A percentile compares a stretch with the other conserved stretches of the same genome.
phyloP scores from a whole-genome alignment of 139 green algal genomes.

The Auxenochlorella pyrenoidosa region DNA sequence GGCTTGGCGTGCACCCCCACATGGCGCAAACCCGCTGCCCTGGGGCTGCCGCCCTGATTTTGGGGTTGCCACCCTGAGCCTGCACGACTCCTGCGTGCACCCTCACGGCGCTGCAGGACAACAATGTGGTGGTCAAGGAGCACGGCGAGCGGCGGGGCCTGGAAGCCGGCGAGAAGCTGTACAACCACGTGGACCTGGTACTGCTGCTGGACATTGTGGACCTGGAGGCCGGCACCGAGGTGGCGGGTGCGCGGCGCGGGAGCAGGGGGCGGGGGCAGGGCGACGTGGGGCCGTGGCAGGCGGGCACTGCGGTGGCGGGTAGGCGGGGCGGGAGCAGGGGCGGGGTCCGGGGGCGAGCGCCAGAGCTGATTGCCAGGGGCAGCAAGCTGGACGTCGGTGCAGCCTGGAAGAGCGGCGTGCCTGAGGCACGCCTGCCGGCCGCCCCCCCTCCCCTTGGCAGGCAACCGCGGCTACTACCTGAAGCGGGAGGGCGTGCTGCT shows the following conservation, averaged over 20 bases:
- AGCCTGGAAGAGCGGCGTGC: too few species aligned
- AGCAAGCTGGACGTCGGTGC: too few species aligned
- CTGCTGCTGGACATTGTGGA: conserved; percentile 93
- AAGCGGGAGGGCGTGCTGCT: conserved; percentile 93
- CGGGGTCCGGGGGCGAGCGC: too few species aligned
- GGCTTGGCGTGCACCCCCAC: too few species aligned
- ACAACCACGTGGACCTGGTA: conserved; percentile 98
- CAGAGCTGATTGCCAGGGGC: too few species aligned
- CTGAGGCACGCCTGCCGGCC: too few species aligned
- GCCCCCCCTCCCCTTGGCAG: too few species aligned
- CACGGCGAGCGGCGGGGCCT: conserved; percentile 63
- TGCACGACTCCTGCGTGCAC: too few species aligned
- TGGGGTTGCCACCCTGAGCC: too few species aligned
- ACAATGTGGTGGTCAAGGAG: conserved; percentile 90
- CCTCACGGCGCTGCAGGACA: conserved; percentile 61
- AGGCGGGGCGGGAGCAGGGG: too few species aligned
- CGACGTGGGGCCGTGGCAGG: conserved; percentile 1
- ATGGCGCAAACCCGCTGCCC: too few species aligned
- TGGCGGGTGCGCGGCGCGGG: conserved; percentile 42
- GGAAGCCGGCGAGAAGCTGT: conserved; percentile 65
- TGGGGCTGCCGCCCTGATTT: too few species aligned
- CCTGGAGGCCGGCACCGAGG: conserved; percentile 83
- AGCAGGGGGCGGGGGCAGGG: not conserved
- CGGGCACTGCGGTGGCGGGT: not conserved
- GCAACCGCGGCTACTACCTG: conserved; percentile 94